phyloP scores from a whole-genome alignment of 1,139 yeast genomes.

The Casaregolazyma lundiana region DNA sequence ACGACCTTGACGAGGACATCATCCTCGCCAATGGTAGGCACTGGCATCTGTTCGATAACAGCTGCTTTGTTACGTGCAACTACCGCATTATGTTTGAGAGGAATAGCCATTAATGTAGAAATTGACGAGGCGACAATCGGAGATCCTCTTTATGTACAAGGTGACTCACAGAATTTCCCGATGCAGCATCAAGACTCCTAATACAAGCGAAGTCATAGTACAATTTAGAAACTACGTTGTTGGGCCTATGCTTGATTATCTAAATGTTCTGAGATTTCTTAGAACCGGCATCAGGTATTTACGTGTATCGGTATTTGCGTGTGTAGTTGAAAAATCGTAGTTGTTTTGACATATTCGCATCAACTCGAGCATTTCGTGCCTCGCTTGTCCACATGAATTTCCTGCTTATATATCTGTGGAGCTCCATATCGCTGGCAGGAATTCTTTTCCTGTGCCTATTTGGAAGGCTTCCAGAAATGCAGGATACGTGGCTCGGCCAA shows the following conservation, averaged over 20 bases:
- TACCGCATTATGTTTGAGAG: constrained; percentile 14
- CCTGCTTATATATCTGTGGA: constrained; percentile 3
- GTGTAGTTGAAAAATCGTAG: no score
- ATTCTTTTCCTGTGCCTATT: constrained; percentile 38
- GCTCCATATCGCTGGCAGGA: constrained; percentile 20
- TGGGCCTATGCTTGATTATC: no score
- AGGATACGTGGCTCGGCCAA: constrained; percentile 24
- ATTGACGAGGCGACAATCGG: no score
- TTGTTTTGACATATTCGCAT: no score
- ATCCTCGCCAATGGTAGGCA: constrained; percentile 27
- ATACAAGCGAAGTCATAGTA: no score
- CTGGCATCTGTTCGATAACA: constrained; percentile 13
- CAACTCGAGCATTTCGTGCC: background rate
- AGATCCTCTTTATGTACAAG: no score
- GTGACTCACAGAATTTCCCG: no score
- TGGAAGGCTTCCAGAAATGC: constrained; percentile 51
- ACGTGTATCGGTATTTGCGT: no score
- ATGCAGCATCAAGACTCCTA: no score
- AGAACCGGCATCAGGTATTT: no score
- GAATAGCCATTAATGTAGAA: constrained; percentile 9
- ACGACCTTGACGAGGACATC: constrained; percentile 50
- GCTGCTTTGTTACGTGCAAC: constrained; percentile 14
- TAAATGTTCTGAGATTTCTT: no score
- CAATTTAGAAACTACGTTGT: no score
- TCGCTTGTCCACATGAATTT: background rate